Evolutionary conservation across 805 yeast genomes (phyloP).

Genomic region (Teunomyces cretensis): DNA sequence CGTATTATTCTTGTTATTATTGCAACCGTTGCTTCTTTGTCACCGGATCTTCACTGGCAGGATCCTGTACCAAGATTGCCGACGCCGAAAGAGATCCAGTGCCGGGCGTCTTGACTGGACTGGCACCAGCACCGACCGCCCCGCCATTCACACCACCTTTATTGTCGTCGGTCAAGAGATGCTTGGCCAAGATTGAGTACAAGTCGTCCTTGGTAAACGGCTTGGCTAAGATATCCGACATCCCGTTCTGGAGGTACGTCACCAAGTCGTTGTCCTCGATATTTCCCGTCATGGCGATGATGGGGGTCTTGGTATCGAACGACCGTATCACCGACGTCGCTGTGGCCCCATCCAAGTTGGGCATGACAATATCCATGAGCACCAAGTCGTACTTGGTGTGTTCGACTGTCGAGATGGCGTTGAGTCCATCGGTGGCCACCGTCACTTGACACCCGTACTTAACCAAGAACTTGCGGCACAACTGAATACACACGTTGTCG

Average conservation of each 20-base stretch:
- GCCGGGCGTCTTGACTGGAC: not conserved
- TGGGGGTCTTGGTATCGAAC: conserved; percentile 82
- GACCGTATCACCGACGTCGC: conserved; percentile 87
- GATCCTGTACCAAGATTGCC: not conserved
- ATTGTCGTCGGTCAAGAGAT: conserved; percentile 46
- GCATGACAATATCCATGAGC: conserved; percentile 88
- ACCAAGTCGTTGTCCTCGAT: conserved; percentile 79
- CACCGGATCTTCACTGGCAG: not conserved
- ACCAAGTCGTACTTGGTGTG: conserved; percentile 69
- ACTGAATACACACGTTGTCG: conserved; percentile 76
- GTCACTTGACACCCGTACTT: conserved; percentile 93
- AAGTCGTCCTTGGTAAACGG: conserved; percentile 91
- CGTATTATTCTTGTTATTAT: too few species aligned
- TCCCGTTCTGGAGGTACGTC: conserved; percentile 80
- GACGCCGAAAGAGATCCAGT: not conserved
- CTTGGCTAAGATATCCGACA: conserved; percentile 89
- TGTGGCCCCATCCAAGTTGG: conserved; percentile 83
- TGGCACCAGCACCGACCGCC: not conserved
- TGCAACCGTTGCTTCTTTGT: conserved; percentile 10
- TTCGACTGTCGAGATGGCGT: conserved; percentile 78
- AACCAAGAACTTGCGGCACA: conserved; percentile 77
- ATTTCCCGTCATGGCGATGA: conserved; percentile 92
- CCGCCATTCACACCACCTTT: not conserved
- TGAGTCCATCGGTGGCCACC: conserved; percentile 87
- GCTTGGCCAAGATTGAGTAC: conserved; percentile 73